Base-by-base conservation (phyloP, 345 rosid genomes). In the Streptanthus diversifolius region DNA sequence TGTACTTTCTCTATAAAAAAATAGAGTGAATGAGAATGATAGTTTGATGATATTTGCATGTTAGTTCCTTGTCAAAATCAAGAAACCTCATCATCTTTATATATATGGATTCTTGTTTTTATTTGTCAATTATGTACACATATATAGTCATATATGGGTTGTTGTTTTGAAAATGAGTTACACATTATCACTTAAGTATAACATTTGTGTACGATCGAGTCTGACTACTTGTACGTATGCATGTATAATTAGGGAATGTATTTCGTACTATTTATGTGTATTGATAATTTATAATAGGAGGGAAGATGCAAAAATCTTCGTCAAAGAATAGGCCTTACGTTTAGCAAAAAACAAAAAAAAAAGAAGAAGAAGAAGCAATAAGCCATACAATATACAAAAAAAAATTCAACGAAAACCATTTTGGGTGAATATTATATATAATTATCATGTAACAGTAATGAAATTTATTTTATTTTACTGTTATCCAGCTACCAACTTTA, bases 31-130 rank as follows among this genome's bases (percentile, higher is more conserved):
- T 21, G 71, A 70, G 76, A 61, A 39, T 70, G 71, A 70, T 70
- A 55, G 60, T 36, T 54, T 53, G 43, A 52, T 54, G 70, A 69
- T 68, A 41, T 63, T 58, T 65, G 66, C 75, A 81, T 81, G 84
- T 85, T 84, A 87, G 91, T 85, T 91, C 80, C 88, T 78, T 80
- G 92, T 88, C 92, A 78, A 68, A 57, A 81, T 88, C 97, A 83
- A 77, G 84, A 78, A 80, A 64, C 77, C 11, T 62, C 76, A 55
- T 71, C 74, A 59, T 65, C 69, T 64, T 27, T 63, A 5, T 61
- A 29, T 30, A 14, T 53, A 70, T 12, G 41, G 53, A 14, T 15
- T 27, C 7, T 19, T 30, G 14, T 30, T 44, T 54, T 53, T 21
- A 11, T 8, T 14, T 27, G 58, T 74, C 45, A 33, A 10, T 22